These are phyloP conservation scores for Fraxinus latifolia DNA, from an alignment of 305 asterid species.

Conservation along the genomic window DNA sequence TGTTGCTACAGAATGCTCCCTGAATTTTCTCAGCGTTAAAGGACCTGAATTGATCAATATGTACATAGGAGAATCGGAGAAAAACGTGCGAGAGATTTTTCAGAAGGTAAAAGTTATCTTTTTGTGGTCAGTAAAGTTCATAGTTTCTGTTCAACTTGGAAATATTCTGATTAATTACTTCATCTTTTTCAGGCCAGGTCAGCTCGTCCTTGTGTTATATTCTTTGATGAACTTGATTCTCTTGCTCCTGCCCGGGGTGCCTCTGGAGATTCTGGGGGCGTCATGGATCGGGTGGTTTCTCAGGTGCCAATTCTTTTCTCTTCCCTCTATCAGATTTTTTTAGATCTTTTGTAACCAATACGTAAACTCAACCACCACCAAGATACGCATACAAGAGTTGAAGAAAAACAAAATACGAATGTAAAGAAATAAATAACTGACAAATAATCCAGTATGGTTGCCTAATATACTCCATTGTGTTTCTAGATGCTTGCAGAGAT, in stretches of 20 bases:
- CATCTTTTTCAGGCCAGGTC: conserved; percentile 72
- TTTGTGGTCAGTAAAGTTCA: background rate
- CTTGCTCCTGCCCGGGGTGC: conserved; percentile 99
- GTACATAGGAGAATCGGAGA: conserved; percentile 99
- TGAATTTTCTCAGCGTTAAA: conserved; percentile 90
- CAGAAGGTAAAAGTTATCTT: conserved; percentile 63
- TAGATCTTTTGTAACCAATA: background rate
- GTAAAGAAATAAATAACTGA: background rate
- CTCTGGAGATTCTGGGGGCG: conserved; percentile 98
- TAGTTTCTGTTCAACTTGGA: background rate
- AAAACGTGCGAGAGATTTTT: conserved; percentile 87
- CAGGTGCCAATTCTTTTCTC: conserved; percentile 47
- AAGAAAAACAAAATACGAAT: background rate
- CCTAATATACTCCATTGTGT: conserved; percentile 22
- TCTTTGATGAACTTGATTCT: conserved; percentile 96
- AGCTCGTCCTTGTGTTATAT: conserved; percentile 98
- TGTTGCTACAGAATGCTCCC: conserved; percentile 97
- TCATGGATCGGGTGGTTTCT: conserved; percentile 97
- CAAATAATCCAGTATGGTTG: background rate
- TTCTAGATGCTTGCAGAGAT: conserved; percentile 94
- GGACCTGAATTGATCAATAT: conserved; percentile 97
- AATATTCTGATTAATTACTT: conserved; percentile 19
- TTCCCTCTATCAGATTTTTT: background rate
- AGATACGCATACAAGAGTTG: background rate
- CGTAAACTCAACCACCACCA: background rate